These are phyloP conservation scores for Hanseniaspora taiwanica DNA, from an alignment of 805 yeast genomes.

Conservation along the genomic window DNA sequence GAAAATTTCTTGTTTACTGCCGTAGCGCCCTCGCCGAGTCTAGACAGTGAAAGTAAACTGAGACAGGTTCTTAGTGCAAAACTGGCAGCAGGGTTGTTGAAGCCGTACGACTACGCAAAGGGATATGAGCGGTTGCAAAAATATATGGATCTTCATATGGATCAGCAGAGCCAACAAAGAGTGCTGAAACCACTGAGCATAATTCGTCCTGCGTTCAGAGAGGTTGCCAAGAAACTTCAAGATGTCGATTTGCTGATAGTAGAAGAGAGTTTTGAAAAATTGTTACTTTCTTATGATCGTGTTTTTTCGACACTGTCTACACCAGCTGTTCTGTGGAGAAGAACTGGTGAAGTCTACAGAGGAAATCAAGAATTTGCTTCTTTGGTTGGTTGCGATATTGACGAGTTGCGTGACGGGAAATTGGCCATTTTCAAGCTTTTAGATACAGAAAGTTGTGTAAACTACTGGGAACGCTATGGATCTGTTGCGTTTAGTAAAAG, in stretches of 20 bases:
- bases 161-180: conserved; percentile 65
- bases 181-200: conserved; percentile 74
- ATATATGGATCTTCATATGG: conserved; percentile 91
- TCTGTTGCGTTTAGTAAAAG: conserved; percentile 93
- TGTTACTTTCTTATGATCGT: conserved; percentile 85
- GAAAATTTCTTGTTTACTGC: conserved; percentile 93
- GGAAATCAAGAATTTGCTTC: conserved; percentile 96
- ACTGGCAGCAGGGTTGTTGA: conserved; percentile 80
- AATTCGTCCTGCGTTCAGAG: conserved; percentile 85
- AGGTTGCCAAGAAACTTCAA: conserved; percentile 77
- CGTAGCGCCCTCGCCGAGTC: conserved; percentile 91
- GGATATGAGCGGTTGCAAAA: conserved; percentile 84
- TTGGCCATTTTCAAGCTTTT: conserved; percentile 84
- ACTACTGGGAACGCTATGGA: conserved; percentile 95
- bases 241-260: conserved; percentile 86
- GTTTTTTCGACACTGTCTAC: conserved; percentile 96
- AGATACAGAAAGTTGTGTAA: conserved; percentile 93
- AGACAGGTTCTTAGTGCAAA: conserved; percentile 92
- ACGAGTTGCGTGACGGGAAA: conserved; percentile 84
- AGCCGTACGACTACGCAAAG: conserved; percentile 86
- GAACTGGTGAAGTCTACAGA: conserved; percentile 90
- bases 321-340: conserved; percentile 94
- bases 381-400: conserved; percentile 77
- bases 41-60: conserved; percentile 84
- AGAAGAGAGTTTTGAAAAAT: conserved; percentile 87